Evolutionary conservation across 129 eudicot genomes (phyloP), one percentile per base, ranked within the genome.

Genomic region (Oenanthe sinensis): DNA sequence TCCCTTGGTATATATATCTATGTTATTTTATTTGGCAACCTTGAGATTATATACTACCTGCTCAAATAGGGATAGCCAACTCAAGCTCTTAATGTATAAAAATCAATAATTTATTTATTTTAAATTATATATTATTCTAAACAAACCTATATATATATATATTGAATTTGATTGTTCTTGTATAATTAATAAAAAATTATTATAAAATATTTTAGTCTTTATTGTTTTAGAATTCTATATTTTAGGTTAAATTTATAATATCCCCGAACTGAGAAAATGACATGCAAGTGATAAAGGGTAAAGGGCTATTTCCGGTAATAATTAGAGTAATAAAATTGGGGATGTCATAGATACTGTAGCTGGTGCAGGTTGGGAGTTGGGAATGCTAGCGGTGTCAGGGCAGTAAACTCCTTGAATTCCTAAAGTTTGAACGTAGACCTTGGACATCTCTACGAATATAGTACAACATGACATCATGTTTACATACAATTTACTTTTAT

Each of bases 391-490:
- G 74, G 82, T 85, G 88, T 85, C 85, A 58, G 81, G 39, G 62
- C 24, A 8, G 14, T 8, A 3, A 36, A 16, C 43, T 70, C 46
- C 46, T 70, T 55, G 77, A 60, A 44, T 77, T 76, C 33, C 79
- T 68, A 71, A 45, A 77, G 76, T 74, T 82, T 82, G 79, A 73
- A 78, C 79, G 85, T 16, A 28, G 82, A 84, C 84, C 77, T 45
- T 22, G 44, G 8, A 20, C 17, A 12, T 26, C 44, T 77, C 60
- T 77, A 58, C 71, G 6, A 40, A 24, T 39, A 19, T 75, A 43
- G 8, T 71, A 47, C 36, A 28, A 47, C 4, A 6, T 16, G 6
- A 71, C 4, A 9, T 58, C 33, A 58, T 8, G 3, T 0, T 8
- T 62, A 16, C 37, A 28, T 6, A 55, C 12, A 20, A 15, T 48